phyloP scores from a whole-genome alignment of 805 yeast genomes.

The Isabelozyma gotoi region DNA sequence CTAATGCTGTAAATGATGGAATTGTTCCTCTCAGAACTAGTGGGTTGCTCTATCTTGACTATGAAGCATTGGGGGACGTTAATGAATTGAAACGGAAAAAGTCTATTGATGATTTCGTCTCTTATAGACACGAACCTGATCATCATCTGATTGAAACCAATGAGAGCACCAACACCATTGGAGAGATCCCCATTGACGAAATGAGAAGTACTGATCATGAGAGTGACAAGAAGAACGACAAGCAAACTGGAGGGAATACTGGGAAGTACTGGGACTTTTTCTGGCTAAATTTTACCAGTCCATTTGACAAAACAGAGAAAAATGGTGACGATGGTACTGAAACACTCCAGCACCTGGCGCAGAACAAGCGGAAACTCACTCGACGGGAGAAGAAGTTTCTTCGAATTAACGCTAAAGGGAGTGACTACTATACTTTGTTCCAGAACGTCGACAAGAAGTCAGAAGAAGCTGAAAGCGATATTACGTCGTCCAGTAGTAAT shows the following conservation, averaged over 20 bases:
- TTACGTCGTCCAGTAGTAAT: conserved; percentile 9
- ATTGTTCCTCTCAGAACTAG: conserved; percentile 46
- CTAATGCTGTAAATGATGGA: conserved; percentile 47
- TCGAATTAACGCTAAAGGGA: conserved; percentile 21
- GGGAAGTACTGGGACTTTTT: conserved; percentile 5
- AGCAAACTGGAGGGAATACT: conserved; percentile 1
- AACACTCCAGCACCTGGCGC: too few relatives aligned
- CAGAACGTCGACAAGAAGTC: not conserved
- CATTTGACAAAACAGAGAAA: not conserved
- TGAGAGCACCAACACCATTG: conserved; percentile 16
- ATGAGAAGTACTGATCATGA: not conserved
- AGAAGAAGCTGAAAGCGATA: conserved; percentile 1
- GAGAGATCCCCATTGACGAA: conserved; percentile 24
- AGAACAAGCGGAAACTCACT: conserved; percentile 1
- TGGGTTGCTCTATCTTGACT: conserved; percentile 42
- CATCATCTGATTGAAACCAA: conserved; percentile 10
- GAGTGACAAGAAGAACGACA: not conserved
- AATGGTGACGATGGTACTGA: not conserved
- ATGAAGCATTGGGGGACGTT: conserved; percentile 42
- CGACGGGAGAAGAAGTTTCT: conserved; percentile 17
- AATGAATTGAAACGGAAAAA: conserved; percentile 15
- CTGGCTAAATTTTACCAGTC: conserved; percentile 1
- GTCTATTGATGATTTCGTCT: not conserved
- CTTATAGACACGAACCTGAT: not conserved
- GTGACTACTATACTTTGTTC: conserved; percentile 9